A percentile compares a stretch with the other conserved stretches of the same genome.
Evolutionary conservation across 2,329 filamentous ascomycete genomes (phyloP).

Genomic region (Zasmidium angulare): DNA sequence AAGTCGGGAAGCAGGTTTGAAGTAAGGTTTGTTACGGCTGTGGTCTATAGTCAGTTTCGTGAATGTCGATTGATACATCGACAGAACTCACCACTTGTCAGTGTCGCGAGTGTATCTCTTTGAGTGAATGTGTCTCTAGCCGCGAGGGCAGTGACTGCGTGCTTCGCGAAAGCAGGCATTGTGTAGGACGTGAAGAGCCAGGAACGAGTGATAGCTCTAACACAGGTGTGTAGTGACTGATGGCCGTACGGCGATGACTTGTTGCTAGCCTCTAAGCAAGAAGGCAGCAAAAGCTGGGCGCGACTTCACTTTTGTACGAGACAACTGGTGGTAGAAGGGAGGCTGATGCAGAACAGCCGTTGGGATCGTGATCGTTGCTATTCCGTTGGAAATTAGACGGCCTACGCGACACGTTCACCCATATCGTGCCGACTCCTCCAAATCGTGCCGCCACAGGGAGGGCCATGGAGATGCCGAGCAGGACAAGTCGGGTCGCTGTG

Average conservation of each 20-base stretch:
- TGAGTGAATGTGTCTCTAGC: background rate
- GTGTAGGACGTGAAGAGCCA: background rate
- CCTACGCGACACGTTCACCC: slow-evolving; percentile 2
- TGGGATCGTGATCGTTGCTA: slow-evolving; percentile 3
- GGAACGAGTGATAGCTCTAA: slow-evolving; percentile 3
- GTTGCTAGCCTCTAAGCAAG: slow-evolving; percentile 1
- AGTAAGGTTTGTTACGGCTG: slow-evolving; percentile 6
- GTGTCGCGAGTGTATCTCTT: background rate
- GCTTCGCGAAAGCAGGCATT: background rate
- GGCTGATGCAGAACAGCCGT: background rate
- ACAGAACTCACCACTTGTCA: background rate
- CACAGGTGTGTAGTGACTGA: slow-evolving; percentile 2
- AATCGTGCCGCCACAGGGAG: background rate
- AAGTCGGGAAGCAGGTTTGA: slow-evolving; percentile 5
- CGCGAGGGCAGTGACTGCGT: slow-evolving; percentile 3
- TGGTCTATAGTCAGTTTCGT: background rate
- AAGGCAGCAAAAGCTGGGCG: background rate
- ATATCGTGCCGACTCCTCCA: background rate
- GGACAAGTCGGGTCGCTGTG: background rate
- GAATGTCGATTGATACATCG: too few species aligned
- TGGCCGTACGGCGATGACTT: background rate
- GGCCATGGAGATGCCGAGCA: background rate
- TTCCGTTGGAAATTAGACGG: slow-evolving; percentile 2
- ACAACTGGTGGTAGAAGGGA: background rate
- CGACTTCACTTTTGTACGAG: background rate